Base-by-base conservation (phyloP, 2,329 filamentous ascomycete genomes). In the Penicillium sp. region DNA sequence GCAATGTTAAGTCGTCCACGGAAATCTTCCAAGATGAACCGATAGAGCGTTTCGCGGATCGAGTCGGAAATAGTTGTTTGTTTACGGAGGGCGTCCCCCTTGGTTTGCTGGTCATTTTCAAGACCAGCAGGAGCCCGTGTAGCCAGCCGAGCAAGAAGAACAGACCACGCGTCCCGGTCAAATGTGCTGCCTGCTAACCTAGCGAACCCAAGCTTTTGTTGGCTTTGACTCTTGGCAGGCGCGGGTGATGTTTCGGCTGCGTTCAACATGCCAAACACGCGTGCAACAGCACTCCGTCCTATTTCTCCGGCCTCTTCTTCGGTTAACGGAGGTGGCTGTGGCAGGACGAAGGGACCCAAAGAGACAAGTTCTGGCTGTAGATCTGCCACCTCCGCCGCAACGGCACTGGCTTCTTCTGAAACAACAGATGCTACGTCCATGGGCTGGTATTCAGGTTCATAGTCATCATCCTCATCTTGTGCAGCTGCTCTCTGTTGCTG, bases 21-120 rank as follows among this genome's bases (percentile, higher is more conserved):
- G 76, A 96, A 99, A 70, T 97, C 93, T 61, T 95, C 91, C 60
- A 97, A 84, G 45, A 97, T 84, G 71, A 96, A 97, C 51, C 84
- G 82, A 73, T 91, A 94, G 1, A 99, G 78, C 8, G 85, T 82
- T 63, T 96, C 88, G 50, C 94, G 85, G 61, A 97, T 91, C 6
- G 82, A 82, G 67, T 89, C 83, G 63, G 82, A 50, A 76, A 81
- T 61, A 72, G 71, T 67, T 61, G 69, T 63, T 64, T 67, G 44
- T 51, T 61, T 69, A 46, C 58, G 69, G 57, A 56, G 37, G 22
- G 47, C 42, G 1, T 63, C 52, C 44, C 68, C 58, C 53, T 75
- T 73, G 30, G 60, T 61, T 49, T 71, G 73, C 48, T 56, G 69
- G 56, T 59, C 69, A 38, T 58, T 59, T 46, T 90, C 88, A 3